Conservation (phyloP, 73 alveolate species). For the Tetrahymena malaccensis region DNA sequence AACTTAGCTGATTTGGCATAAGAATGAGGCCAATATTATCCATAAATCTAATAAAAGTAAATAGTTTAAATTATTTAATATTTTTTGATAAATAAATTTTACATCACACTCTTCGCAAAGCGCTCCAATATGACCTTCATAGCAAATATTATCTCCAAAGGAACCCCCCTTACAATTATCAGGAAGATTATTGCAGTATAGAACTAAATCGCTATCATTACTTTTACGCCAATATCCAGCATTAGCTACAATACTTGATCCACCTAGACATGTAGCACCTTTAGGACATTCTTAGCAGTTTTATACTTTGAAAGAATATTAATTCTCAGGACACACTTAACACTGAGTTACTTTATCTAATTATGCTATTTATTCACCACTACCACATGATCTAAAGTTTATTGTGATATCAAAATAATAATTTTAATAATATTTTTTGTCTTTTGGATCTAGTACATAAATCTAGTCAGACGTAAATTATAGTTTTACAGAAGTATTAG, state of each 20-base stretch:
- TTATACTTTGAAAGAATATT: background rate
- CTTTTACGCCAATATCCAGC: constrained; percentile 50
- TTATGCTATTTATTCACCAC: background rate
- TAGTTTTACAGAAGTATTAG: background rate
- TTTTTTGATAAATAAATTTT: too few species aligned
- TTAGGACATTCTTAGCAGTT: constrained; percentile 18
- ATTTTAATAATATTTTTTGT: background rate
- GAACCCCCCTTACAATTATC: constrained; percentile 11
- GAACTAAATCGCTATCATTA: constrained; percentile 21
- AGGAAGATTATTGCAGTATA: background rate
- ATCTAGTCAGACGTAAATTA: background rate
- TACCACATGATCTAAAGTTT: background rate
- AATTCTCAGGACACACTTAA: background rate
- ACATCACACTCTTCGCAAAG: constrained; percentile 34
- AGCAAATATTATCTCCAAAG: constrained; percentile 5
- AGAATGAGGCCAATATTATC: background rate
- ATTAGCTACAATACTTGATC: constrained; percentile 8
- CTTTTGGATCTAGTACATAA: background rate
- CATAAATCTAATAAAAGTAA: background rate
- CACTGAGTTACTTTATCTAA: background rate
- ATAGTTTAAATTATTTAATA: too few species aligned
- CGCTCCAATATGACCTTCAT: constrained; percentile 36
- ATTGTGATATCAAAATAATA: background rate
- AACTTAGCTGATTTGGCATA: background rate
- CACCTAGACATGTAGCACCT: constrained; percentile 38